Base-by-base conservation (phyloP, 192 early-diverging fungal species). In the Linnemannia zychae region DNA sequence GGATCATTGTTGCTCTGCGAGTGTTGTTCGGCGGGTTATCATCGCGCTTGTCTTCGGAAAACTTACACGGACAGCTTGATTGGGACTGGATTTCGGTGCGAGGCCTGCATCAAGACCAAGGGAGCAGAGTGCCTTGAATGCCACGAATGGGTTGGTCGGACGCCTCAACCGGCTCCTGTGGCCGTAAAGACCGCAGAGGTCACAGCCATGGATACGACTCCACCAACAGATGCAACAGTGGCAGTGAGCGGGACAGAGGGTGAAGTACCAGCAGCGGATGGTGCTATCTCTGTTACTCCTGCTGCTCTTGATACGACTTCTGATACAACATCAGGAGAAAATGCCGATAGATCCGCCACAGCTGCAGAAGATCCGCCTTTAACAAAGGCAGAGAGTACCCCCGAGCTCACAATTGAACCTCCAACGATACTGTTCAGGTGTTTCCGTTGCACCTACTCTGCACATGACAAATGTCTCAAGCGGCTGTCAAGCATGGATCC, bases 1-100 rank as follows among this genome's bases (percentile, higher is more conserved):
- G 81, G 81, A 22, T 63, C 78, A 13, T 71, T 86, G 5, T 28
- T 88, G 28, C 81, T 85, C 11, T 88, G 88, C 33, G 88, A 88
- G 48, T 85, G 77, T 44, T 88, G 88, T 67, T 81, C 88, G n/a
- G 50, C 71, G 18, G 76, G 80, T 46, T 86, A 74, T 37, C 88
- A 88, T 76, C 63, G 79, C 1, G 33, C 36, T 36, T 88, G 87
- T 60, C 38, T 84, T 37, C 71, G 75, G 57, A 80, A 80, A 72
- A 70, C 77, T 2, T 81, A 84, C 36, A 70, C 72, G 5, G 77
- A 80, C 63, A 80, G 72, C 34, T 44, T 80, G 31, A 77, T 77
- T 24, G 77, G 77, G 0, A 79, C 77, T 36, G 83, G 83, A 34
- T 80, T 88, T 52, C 57, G 82, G n/a, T 88, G 87, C 48, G 78